Conservation (phyloP, 1,284 basidiomycete species). For the Ceratobasidium sp. region DNA sequence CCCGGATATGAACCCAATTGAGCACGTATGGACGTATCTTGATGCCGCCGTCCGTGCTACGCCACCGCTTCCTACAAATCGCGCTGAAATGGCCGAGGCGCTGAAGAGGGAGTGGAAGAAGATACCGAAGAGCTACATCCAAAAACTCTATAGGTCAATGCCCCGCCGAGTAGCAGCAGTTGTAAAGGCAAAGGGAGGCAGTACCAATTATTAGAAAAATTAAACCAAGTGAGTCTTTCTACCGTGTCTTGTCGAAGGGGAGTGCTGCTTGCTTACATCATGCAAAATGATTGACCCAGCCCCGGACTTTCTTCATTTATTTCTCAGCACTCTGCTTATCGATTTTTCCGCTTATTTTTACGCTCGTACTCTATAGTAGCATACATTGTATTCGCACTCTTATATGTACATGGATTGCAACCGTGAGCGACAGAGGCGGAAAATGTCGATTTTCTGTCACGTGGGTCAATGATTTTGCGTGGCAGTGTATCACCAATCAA, state of each 20-base stretch:
- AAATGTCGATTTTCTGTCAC: constrained; percentile 6
- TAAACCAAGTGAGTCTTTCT: neutral
- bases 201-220: constrained; percentile 16
- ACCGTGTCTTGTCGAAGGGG: neutral
- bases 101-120: constrained; percentile 24
- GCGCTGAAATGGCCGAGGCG: neutral
- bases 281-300: constrained; percentile 13
- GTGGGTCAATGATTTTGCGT: constrained; percentile 15
- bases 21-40: constrained; percentile 15
- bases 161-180: constrained; percentile 4
- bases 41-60: neutral
- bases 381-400: constrained; percentile 1
- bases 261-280: neutral
- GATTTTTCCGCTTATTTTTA: constrained; percentile 7
- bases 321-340: constrained; percentile 3
- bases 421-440: neutral
- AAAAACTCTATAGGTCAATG: constrained; percentile 17
- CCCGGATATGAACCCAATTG: constrained; percentile 23
- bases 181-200: neutral
- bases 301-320: neutral
- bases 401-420: constrained; percentile 4
- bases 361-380: constrained; percentile 1
- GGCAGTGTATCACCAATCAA: constrained; percentile 17
- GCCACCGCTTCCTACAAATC: neutral
- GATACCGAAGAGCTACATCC: neutral